Evolutionary conservation across 768 basidiomycete species (phyloP).

Genomic region (Chalciporus piperatus): DNA sequence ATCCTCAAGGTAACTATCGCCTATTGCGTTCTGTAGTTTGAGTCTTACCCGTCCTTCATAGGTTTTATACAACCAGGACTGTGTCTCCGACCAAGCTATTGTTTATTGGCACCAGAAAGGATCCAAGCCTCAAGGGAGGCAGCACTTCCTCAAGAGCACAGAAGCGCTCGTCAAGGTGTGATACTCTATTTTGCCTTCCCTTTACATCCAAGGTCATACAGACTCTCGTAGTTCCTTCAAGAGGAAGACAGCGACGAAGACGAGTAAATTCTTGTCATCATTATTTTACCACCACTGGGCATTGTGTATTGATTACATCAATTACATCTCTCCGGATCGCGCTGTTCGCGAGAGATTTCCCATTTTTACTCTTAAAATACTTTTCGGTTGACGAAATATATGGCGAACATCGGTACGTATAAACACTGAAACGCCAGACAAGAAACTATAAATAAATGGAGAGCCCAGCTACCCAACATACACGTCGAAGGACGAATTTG

Average conservation of each 20-base stretch:
- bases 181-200: background rate
- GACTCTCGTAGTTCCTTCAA: slow-evolving; percentile 76
- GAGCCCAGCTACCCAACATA: background rate
- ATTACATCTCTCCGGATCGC: slow-evolving; percentile 14
- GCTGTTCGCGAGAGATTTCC: slow-evolving; percentile 12
- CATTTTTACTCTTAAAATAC: slow-evolving; percentile 1
- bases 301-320: slow-evolving; percentile 18
- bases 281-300: slow-evolving; percentile 1
- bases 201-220: slow-evolving; percentile 27
- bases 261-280: slow-evolving; percentile 13
- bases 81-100: slow-evolving; percentile 93
- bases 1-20: slow-evolving; percentile 70
- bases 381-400: background rate
- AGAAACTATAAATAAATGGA: background rate
- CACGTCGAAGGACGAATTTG: background rate
- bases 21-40: background rate
- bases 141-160: slow-evolving; percentile 89
- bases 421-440: background rate
- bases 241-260: slow-evolving; percentile 80
- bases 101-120: slow-evolving; percentile 99
- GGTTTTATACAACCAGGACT: slow-evolving; percentile 96
- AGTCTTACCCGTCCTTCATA: slow-evolving; percentile 30
- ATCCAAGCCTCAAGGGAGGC: slow-evolving; percentile 90
- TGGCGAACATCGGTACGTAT: slow-evolving; percentile 1
- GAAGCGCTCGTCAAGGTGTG: slow-evolving; percentile 85